Evolutionary conservation across 257 asterid genomes (phyloP).

Genomic region (Nicotiana tabacum): DNA sequence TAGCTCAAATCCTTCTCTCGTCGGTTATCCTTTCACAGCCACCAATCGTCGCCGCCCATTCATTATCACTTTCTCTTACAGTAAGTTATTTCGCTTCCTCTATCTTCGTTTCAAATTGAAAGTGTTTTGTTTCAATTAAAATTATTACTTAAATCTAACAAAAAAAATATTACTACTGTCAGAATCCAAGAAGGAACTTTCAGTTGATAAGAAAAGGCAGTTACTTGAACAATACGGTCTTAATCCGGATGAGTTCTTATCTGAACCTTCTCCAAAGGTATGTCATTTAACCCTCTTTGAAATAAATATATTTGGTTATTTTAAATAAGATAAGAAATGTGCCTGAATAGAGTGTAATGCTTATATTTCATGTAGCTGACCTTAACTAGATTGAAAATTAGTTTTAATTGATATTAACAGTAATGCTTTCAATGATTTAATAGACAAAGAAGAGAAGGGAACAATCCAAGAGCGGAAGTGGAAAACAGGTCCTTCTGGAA

Average conservation of each 20-base stretch:
- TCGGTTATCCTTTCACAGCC: slow-evolving; percentile 23
- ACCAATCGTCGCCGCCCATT: slow-evolving; percentile 33
- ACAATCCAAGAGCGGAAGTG: slow-evolving; percentile 29
- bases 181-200: slow-evolving; percentile 51
- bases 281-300: neutral
- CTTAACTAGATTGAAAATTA: neutral
- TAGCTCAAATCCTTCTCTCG: slow-evolving; percentile 14
- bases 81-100: slow-evolving; percentile 34
- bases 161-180: neutral
- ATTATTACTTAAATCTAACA: neutral
- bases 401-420: neutral
- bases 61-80: slow-evolving; percentile 38
- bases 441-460: slow-evolving; percentile 60
- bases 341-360: neutral
- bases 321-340: neutral
- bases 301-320: neutral
- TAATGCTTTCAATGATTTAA: neutral
- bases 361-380: neutral
- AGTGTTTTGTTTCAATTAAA: neutral
- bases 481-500: slow-evolving; percentile 27
- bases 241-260: slow-evolving; percentile 60
- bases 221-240: slow-evolving; percentile 71
- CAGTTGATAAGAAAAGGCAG: slow-evolving; percentile 51
- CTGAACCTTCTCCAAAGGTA: slow-evolving; percentile 72
- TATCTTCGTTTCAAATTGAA: neutral